Base-by-base conservation (phyloP, 208 protist genomes). In the Leishmania tarentolae region DNA sequence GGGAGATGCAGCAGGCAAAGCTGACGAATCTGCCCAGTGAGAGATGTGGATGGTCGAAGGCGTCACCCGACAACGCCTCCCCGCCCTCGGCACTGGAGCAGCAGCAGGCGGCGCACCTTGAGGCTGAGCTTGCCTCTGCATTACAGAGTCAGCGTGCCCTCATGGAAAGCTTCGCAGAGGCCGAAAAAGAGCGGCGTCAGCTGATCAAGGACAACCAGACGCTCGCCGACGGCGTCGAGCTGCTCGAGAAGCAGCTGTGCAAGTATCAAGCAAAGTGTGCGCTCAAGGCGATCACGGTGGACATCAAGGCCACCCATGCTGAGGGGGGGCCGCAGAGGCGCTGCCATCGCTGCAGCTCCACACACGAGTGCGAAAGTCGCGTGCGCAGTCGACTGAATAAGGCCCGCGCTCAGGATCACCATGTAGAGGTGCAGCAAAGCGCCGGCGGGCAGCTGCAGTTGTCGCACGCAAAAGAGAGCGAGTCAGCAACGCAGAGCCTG, bases 201-300 rank as follows among this genome's bases (percentile, higher is more conserved):
- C 74, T 90, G 1, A 68, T 87, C 15, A 56, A 78, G 1, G 86
- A 90, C 82, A 90, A 88, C 81, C 44, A 81, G 57, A 76, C 80
- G 50, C 82, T 90, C 35, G 87, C 87, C 2, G 79, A 80, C n/a
- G 87, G 84, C 24, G 74, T 84, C 42, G 79, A 85, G 68, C 68
- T 84, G 31, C 72, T 87, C 50, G 46, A 82, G 40, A 59, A 75
- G 76, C 78, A 85, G n/a, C 80, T 89, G 31, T 59, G 72, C 21
- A 82, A 82, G 35, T 31, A 46, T 31, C 72, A 56, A 50, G 76
- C 47, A 1, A 70, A 65, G 66, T 2, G 35, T 1, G 40, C 35
- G 19, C 63, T 28, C 59, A 46, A 71, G 9, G 37, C 40, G 17
- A 71, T 11, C 57, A n/a, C 35, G 44, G n/a, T 44, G 7, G 40